phyloP scores from a whole-genome alignment of 2,329 filamentous ascomycete species.

The Aquanectria penicillioides region DNA sequence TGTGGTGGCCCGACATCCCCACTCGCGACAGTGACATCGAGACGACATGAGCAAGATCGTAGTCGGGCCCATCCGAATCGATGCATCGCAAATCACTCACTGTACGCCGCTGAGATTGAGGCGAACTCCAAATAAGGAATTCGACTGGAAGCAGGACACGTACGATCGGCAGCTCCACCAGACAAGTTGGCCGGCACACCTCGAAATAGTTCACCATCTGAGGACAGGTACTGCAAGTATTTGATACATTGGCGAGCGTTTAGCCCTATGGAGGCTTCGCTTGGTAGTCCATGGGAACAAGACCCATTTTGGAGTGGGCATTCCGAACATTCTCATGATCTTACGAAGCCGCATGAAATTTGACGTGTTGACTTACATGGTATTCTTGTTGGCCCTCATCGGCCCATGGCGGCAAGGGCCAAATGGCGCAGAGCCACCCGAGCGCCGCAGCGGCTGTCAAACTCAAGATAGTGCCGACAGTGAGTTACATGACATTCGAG shows the following conservation, averaged over 20 bases:
- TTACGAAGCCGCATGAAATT: conserved; percentile 7
- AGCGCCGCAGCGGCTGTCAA: conserved; percentile 11
- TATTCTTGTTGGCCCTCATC: conserved; percentile 20
- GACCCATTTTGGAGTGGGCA: conserved; percentile 19
- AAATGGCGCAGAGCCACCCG: conserved; percentile 15
- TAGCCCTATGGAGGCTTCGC: not conserved
- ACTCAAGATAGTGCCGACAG: conserved; percentile 25
- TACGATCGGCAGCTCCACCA: conserved; percentile 31
- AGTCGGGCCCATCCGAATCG: conserved; percentile 14
- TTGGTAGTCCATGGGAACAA: conserved; percentile 11
- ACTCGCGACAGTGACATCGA: not conserved
- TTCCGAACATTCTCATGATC: conserved; percentile 21
- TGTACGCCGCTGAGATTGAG: conserved; percentile 23
- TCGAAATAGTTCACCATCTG: conserved; percentile 6
- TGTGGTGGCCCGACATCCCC: not conserved
- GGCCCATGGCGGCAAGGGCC: conserved; percentile 23
- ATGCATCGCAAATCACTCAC: conserved; percentile 27
- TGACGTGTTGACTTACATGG: conserved; percentile 20
- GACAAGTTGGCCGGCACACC: conserved; percentile 22
- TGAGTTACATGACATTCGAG: conserved; percentile 24
- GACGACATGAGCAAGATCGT: conserved; percentile 2
- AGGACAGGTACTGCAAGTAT: conserved; percentile 23
- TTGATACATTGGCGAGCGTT: conserved; percentile 17
- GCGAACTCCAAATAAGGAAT: conserved; percentile 2
- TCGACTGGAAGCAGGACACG: conserved; percentile 5